Base-by-base conservation (phyloP, 2,329 filamentous ascomycete genomes). In the Phyllosticta citriasiana region DNA sequence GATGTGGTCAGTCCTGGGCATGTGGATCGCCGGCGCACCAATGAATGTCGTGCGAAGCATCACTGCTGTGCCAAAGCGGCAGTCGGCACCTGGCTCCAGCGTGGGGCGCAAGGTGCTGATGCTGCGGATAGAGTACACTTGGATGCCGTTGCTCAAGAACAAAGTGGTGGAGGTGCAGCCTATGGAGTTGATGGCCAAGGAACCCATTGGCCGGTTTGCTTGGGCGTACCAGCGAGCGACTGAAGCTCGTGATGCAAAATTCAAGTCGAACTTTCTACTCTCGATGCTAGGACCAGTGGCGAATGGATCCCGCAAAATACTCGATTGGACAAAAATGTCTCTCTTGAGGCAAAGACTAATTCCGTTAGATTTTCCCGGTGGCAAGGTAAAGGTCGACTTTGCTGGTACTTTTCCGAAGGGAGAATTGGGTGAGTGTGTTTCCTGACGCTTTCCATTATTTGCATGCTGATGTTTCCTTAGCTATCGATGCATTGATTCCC, bases 1-100 rank as follows among this genome's bases (percentile, higher is more conserved):
- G 12, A 54, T 58, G 33, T 62, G 60, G 60, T 51, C 56, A 12
- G 53, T 30, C 7, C 47, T 62, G 22, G 60, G 60, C 33, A 58
- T 53, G 25, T 62, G 53, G 55, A 30, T 62, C 8, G 52, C 30
- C 2, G 56, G 55, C 24, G 56, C 55, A 10, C 60, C 60, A 2
- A 25, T 54, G 50, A 47, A 53, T 5, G 16, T 62, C n/a, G 60
- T 62, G 4, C 19, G 52, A n/a, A 54, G 30, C 6, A 62, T 62
- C 2, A 50, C 33, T 33, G 60, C 56, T 53, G 19, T 62, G 14
- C 60, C 60, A 5, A 62, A 55, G 14, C 33, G 50, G 2, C 55
- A 56, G 8, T 14, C 60, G 14, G 16, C n/a, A 16, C 40, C 40
- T 16, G 40, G 40, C 14, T 47, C 40, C 40, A 47, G 40, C 40